Percentiles rank a stretch among this genome's conserved stretches.
Evolutionary conservation across 352 stramenopile species (phyloP).

Genomic region (Pseudoperonospora humuli): DNA sequence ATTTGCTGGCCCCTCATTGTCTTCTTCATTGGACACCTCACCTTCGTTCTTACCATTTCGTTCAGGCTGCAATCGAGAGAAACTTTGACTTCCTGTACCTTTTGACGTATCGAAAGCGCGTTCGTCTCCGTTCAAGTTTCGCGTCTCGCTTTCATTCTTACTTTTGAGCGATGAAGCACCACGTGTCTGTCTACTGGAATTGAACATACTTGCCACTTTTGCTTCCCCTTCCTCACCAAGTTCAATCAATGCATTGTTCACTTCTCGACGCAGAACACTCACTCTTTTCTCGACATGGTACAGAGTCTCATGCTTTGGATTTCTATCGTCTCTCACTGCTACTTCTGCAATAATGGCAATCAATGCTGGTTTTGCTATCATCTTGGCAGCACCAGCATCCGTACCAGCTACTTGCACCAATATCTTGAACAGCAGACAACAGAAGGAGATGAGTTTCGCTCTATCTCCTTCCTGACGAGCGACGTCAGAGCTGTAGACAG

Average conservation of each 20-base stretch:
- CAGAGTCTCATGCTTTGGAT: slow-evolving; percentile 25
- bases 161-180: not conserved
- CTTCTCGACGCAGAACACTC: slow-evolving; percentile 33
- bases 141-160: not conserved
- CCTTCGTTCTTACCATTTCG: not conserved
- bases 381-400: slow-evolving; percentile 4
- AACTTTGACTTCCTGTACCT: slow-evolving; percentile 1
- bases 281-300: slow-evolving; percentile 31
- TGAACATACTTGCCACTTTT: slow-evolving; percentile 14
- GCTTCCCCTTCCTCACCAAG: slow-evolving; percentile 23
- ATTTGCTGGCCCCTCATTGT: slow-evolving; percentile 1
- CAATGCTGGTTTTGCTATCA: slow-evolving; percentile 10
- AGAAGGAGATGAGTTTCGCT: not conserved
- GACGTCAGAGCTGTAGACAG: not conserved
- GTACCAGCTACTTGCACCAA: slow-evolving; percentile 14
- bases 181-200: not conserved
- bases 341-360: slow-evolving; percentile 9
- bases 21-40: slow-evolving; percentile 4
- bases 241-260: slow-evolving; percentile 35
- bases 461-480: not conserved
- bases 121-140: not conserved
- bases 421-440: slow-evolving; percentile 20
- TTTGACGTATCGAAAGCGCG: not conserved
- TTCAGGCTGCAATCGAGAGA: not conserved
- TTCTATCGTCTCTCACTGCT: slow-evolving; percentile 14